Percentiles rank a stretch among this genome's conserved stretches.
phyloP scores from a whole-genome alignment of 1,284 basidiomycete genomes.

The Sporisorium exsertum region DNA sequence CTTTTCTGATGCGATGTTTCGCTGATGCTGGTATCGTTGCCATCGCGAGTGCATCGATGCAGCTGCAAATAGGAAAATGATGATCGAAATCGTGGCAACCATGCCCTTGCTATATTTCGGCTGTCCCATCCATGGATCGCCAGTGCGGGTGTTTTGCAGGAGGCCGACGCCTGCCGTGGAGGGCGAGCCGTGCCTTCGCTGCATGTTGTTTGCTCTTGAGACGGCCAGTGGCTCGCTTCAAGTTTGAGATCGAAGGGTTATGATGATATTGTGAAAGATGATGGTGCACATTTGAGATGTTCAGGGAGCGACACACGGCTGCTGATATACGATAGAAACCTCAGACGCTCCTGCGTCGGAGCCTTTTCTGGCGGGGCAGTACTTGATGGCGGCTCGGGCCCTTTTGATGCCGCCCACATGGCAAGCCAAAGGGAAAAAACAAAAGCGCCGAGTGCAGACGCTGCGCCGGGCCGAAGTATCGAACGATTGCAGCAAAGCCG shows the following conservation, averaged over 20 bases:
- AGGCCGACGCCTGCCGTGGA: constrained; percentile 41
- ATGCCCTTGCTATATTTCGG: constrained; percentile 51
- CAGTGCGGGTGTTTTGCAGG: constrained; percentile 31
- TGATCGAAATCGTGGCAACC: constrained; percentile 29
- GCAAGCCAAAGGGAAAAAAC: background rate
- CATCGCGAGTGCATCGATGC: constrained; percentile 20
- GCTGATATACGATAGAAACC: background rate
- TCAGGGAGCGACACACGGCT: no score
- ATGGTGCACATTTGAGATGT: background rate
- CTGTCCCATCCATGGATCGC: constrained; percentile 51
- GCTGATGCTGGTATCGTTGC: constrained; percentile 6
- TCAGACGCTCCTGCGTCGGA: constrained; percentile 1
- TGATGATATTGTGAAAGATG: background rate
- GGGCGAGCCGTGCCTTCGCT: constrained; percentile 30
- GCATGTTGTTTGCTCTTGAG: constrained; percentile 13
- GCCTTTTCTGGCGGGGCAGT: constrained; percentile 1
- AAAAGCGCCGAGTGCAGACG: constrained; percentile 21
- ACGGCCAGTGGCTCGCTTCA: background rate
- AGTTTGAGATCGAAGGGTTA: background rate
- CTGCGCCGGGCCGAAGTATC: background rate
- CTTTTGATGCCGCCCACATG: constrained; percentile 25
- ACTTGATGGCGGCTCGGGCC: constrained; percentile 21
- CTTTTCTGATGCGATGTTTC: background rate
- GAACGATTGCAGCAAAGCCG: background rate
- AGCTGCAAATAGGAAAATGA: constrained; percentile 26